Conservation (phyloP, 2,329 filamentous ascomycete genomes). For the Malbranchea zuffiana region DNA sequence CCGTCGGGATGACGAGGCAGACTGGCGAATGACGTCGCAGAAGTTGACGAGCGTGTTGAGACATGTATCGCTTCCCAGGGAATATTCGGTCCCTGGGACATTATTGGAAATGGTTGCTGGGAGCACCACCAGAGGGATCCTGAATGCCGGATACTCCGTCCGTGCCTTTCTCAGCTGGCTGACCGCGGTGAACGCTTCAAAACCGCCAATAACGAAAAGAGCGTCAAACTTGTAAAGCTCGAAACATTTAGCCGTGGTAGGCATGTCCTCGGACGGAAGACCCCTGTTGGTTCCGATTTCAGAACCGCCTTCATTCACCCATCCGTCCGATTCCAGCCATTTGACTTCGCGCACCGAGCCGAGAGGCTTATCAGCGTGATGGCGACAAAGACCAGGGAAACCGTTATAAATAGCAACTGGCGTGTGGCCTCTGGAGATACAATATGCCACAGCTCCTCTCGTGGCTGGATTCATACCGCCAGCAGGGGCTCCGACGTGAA, state of each 20-base stretch:
- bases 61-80: slow-evolving; percentile 90
- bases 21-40: slow-evolving; percentile 96
- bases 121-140: slow-evolving; percentile 81
- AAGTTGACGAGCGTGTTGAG: slow-evolving; percentile 90
- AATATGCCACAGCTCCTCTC: slow-evolving; percentile 85
- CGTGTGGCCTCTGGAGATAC: slow-evolving; percentile 80
- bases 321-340: slow-evolving; percentile 90
- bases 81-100: slow-evolving; percentile 94
- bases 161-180: slow-evolving; percentile 76
- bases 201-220: slow-evolving; percentile 84
- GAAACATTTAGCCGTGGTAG: slow-evolving; percentile 70
- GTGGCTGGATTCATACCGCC: slow-evolving; percentile 98
- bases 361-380: slow-evolving; percentile 71
- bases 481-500: slow-evolving; percentile 91
- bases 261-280: slow-evolving; percentile 77
- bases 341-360: slow-evolving; percentile 74
- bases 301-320: slow-evolving; percentile 93
- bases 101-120: slow-evolving; percentile 99
- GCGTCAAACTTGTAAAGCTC: slow-evolving; percentile 81
- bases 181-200: slow-evolving; percentile 89
- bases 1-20: slow-evolving; percentile 81
- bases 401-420: slow-evolving; percentile 92
- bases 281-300: slow-evolving; percentile 97
- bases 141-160: slow-evolving; percentile 67
- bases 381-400: slow-evolving; percentile 84